Evolutionary conservation across 75 land plant species (phyloP), one percentile per base, ranked within the genome.

Genomic region (Ceratopteris richardii): DNA sequence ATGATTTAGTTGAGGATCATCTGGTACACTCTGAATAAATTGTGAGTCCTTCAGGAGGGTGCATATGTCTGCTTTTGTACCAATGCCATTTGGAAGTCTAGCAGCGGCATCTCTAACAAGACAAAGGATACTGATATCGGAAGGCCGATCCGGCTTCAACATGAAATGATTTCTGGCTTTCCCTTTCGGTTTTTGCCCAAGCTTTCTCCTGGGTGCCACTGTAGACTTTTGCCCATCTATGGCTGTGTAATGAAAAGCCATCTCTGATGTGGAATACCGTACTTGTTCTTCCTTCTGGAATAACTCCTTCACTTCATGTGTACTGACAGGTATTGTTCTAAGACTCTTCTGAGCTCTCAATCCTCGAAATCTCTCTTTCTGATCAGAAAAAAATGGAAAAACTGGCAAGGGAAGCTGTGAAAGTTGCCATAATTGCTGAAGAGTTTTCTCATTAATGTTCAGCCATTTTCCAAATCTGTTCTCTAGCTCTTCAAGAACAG

Each of bases 91-190:
- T 56, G 73, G 73, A 18, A 71, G 69, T 36, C 73, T 54, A 37
- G 73, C 73, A 9, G 73, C 73, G 16, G 73, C 73, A 63, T 71
- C 73, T 43, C 73, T 64, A 43, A 71, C 73, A 19, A 71, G 69
- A 56, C 73, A 71, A 53, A 71, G 50, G 29, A 71, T 71, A 13
- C 69, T 71, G 18, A 71, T 68, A 57, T 71, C 60, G 17, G 73
- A 68, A 0, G 73, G 73, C 31, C 73, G 51, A 31, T 71, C 73
- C 9, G 73, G 69, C 54, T 64, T 64, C 43, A 71, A 50, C 73
- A 71, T 71, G 41, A 64, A 64, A 36, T 71, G 73, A 29, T 71
- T 69, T 47, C 73, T 56, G 20, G 73, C 73, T 57, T 71, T 71
- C 2, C 69, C 64, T 18, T 43, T 71, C 16, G 73, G 61, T 60